Evolutionary conservation across 1,284 basidiomycete species (phyloP).

Genomic region (Takashimella koratensis): DNA sequence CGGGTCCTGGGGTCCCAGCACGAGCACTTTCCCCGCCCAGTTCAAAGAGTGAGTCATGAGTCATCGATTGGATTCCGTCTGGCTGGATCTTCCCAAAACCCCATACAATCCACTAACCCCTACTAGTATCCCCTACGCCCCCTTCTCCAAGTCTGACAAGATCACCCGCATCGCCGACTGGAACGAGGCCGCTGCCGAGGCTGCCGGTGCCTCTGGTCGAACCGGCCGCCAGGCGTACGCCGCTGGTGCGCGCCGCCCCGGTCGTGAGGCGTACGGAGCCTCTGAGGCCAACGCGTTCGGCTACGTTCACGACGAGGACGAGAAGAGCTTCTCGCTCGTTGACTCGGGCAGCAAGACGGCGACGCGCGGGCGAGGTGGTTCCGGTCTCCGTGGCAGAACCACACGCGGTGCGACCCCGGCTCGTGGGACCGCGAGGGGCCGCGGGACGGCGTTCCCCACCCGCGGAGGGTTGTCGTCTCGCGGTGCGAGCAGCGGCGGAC

Average conservation of each 20-base stretch:
- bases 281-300: conserved; percentile 87
- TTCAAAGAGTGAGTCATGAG: conserved; percentile 50
- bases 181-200: conserved; percentile 62
- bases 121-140: conserved; percentile 80
- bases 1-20: conserved; percentile 50
- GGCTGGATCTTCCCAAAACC: not conserved
- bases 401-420: not conserved
- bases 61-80: no score
- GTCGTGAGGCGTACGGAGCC: conserved; percentile 51
- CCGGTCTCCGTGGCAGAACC: conserved; percentile 13
- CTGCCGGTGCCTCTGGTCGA: conserved; percentile 12
- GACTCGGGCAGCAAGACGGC: conserved; percentile 57
- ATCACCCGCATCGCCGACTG: conserved; percentile 97
- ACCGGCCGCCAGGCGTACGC: conserved; percentile 19
- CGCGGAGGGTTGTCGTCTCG: conserved; percentile 43
- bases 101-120: not conserved
- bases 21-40: conserved; percentile 41
- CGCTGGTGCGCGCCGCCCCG: conserved; percentile 36
- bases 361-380: conserved; percentile 60
- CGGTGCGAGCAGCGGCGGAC: conserved; percentile 50
- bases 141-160: conserved; percentile 97
- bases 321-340: conserved; percentile 94
- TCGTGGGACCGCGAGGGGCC: conserved; percentile 14
- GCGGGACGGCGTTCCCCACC: conserved; percentile 23
- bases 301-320: conserved; percentile 98